Percentiles rank a stretch among this genome's conserved stretches.
Evolutionary conservation across 1,139 yeast genomes (phyloP).

Genomic region (Pichia sp.): DNA sequence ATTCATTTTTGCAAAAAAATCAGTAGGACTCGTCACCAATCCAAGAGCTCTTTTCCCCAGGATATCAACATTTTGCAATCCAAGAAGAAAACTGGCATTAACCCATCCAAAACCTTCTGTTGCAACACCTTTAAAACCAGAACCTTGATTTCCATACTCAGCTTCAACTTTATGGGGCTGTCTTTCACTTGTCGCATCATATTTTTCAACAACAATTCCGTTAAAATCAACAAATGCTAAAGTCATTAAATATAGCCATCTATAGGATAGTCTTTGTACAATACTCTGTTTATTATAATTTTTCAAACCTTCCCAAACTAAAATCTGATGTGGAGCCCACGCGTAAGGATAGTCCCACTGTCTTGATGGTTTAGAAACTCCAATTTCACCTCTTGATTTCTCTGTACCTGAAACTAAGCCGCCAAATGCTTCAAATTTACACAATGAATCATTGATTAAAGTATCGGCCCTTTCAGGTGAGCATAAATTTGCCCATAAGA

Average conservation of each 20-base stretch:
- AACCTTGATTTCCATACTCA: constrained; percentile 96
- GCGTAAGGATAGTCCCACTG: constrained; percentile 99
- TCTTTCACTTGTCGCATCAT: constrained; percentile 76
- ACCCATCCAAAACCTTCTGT: constrained; percentile 98
- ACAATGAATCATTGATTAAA: constrained; percentile 55
- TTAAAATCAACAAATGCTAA: constrained; percentile 89
- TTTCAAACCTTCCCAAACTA: constrained; percentile 84
- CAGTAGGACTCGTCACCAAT: constrained; percentile 72
- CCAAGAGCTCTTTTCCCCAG: constrained; percentile 78
- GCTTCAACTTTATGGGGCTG: constrained; percentile 93
- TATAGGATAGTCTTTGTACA: constrained; percentile 67
- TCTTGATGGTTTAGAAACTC: constrained; percentile 69
- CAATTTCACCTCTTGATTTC: constrained; percentile 66
- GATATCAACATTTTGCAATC: constrained; percentile 60
- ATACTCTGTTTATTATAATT: constrained; percentile 64
- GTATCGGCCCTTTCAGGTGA: constrained; percentile 65
- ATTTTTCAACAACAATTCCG: constrained; percentile 95
- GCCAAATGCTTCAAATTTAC: constrained; percentile 76
- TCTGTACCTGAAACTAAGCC: constrained; percentile 87
- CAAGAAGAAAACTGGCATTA: constrained; percentile 76
- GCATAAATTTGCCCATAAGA: constrained; percentile 81
- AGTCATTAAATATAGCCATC: constrained; percentile 89
- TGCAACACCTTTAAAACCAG: constrained; percentile 88
- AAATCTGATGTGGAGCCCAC: constrained; percentile 98
- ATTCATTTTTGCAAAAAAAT: constrained; percentile 51